Conservation (phyloP, 805 yeast species). For the Schwanniomyces pseudopolymorphus region DNA sequence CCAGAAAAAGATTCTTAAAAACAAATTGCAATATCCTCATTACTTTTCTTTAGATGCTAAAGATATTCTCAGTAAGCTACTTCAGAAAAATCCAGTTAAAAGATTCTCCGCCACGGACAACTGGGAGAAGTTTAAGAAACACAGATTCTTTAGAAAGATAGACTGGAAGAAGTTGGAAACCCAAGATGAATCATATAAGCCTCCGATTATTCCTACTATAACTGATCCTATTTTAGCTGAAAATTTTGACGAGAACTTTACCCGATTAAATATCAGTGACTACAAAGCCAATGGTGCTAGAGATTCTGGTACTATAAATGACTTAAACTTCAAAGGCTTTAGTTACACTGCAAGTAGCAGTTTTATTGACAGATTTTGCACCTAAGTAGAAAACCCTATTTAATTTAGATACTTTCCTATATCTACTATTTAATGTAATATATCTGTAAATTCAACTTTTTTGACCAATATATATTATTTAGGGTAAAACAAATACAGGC, state of each 20-base stretch:
- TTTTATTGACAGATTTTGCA: constrained; percentile 20
- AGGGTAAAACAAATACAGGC: too few species aligned
- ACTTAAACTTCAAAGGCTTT: constrained; percentile 24
- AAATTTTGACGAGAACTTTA: constrained; percentile 79
- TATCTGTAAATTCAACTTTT: too few species aligned
- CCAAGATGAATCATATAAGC: constrained; percentile 49
- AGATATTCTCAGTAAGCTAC: constrained; percentile 63
- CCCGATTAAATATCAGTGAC: constrained; percentile 56
- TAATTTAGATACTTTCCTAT: too few species aligned
- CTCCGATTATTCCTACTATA: constrained; percentile 82
- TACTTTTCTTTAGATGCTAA: constrained; percentile 79
- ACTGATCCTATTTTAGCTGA: constrained; percentile 83
- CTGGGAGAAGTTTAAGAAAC: constrained; percentile 54
- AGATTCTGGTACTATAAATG: constrained; percentile 5
- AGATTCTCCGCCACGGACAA: constrained; percentile 56
- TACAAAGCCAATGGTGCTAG: constrained; percentile 12
- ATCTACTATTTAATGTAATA: too few species aligned
- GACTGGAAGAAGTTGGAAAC: constrained; percentile 62
- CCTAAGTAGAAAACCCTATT: neutral
- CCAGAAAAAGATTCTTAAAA: constrained; percentile 69
- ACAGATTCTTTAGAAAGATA: constrained; percentile 73
- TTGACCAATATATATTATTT: too few species aligned
- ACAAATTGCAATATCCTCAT: constrained; percentile 67
- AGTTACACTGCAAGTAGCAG: constrained; percentile 34
- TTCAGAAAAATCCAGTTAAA: constrained; percentile 68